Percentiles rank a stretch among this genome's conserved stretches.
Evolutionary conservation across 768 basidiomycete species (phyloP).

Genomic region (Pleurotus eryngii): DNA sequence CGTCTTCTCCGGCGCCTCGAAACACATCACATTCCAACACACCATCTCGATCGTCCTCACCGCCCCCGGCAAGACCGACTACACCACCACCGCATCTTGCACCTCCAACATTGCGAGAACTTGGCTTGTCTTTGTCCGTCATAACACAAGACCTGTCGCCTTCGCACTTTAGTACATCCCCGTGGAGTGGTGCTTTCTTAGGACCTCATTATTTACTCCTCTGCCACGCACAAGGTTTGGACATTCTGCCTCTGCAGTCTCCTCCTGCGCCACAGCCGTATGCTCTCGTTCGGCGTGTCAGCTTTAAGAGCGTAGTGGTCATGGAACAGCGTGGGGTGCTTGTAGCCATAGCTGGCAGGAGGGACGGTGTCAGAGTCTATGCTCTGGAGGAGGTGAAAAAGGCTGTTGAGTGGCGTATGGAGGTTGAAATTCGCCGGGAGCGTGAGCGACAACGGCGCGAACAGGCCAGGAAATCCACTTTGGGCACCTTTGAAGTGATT

Average conservation of each 20-base stretch:
- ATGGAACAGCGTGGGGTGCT: conserved; percentile 91
- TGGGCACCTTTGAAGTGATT: conserved; percentile 29
- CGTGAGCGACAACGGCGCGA: conserved; percentile 69
- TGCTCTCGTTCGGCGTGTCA: conserved; percentile 75
- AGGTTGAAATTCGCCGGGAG: conserved; percentile 73
- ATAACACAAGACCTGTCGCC: conserved; percentile 69
- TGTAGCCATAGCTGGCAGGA: conserved; percentile 84
- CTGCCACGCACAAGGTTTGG: conserved; percentile 83
- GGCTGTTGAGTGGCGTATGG: conserved; percentile 85
- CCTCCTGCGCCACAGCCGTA: conserved; percentile 78
- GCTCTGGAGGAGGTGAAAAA: conserved; percentile 84
- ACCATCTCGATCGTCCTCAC: conserved; percentile 53
- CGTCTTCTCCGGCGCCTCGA: conserved; percentile 15
- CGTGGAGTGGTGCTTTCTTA: conserved; percentile 75
- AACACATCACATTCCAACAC: conserved; percentile 30
- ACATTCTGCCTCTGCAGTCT: conserved; percentile 75
- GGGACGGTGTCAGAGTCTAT: conserved; percentile 86
- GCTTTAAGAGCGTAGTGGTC: conserved; percentile 84
- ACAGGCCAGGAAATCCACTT: conserved; percentile 51
- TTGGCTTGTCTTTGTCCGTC: conserved; percentile 69
- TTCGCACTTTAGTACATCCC: conserved; percentile 75
- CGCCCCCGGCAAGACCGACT: conserved; percentile 45
- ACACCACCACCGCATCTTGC: conserved; percentile 75
- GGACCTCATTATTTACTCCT: conserved; percentile 79
- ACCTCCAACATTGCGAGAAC: conserved; percentile 67